Evolutionary conservation across 306 rosid species (phyloP).

Genomic region (Trifolium dubium): DNA sequence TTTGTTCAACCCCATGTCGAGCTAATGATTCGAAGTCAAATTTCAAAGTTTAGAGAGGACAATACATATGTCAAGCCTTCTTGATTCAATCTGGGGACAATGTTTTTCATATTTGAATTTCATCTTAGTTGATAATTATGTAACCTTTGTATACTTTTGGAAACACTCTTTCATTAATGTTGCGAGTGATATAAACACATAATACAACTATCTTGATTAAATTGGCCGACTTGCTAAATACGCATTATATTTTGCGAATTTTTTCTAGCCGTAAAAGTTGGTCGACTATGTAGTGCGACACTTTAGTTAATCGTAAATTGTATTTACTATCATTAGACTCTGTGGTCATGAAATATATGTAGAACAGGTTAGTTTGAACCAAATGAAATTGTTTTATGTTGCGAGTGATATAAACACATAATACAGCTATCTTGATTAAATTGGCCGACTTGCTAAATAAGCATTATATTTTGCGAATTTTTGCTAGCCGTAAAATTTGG

Average conservation of each 20-base stretch:
- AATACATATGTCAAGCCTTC: constrained; percentile 83
- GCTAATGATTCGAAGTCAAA: constrained; percentile 75
- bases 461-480: background rate
- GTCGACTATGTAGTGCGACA: background rate
- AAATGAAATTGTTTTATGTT: too few relatives aligned
- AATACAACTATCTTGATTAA: background rate
- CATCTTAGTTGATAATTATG: background rate
- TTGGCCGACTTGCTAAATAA: background rate
- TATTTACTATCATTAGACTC: too few relatives aligned
- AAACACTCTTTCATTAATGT: background rate
- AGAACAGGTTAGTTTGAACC: too few relatives aligned
- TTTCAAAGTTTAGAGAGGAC: constrained; percentile 86
- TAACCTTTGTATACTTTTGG: background rate
- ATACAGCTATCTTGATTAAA: background rate
- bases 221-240: background rate
- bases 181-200: background rate
- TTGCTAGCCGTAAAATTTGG: background rate
- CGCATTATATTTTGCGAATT: background rate
- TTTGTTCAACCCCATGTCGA: constrained; percentile 88
- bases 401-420: background rate
- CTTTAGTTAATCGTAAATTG: background rate
- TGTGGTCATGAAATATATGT: too few relatives aligned
- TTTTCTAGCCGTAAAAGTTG: background rate
- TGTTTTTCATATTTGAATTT: constrained; percentile 9
- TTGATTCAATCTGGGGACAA: constrained; percentile 43